Evolutionary conservation across 306 rosid species (phyloP).

Genomic region (Macrotyloma uniflorum): DNA sequence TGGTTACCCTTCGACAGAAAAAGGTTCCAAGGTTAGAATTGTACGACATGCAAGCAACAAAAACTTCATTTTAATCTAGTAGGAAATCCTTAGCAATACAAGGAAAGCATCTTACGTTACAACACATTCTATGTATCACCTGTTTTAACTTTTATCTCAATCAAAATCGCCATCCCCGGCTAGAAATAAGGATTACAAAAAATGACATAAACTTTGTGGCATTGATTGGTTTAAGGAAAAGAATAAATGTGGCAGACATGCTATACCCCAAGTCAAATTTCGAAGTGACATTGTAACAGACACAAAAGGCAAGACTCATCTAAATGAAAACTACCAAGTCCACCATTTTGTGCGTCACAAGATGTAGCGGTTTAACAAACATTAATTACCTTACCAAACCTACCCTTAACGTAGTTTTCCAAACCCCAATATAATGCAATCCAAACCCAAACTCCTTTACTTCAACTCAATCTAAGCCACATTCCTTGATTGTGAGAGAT

Average conservation of each 20-base stretch:
- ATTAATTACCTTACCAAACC: not conserved
- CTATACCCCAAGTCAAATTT: slow-evolving; percentile 27
- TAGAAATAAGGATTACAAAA: not conserved
- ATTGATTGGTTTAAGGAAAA: slow-evolving; percentile 4
- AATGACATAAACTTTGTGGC: not conserved
- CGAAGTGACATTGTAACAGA: slow-evolving; percentile 39
- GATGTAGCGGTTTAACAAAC: slow-evolving; percentile 83
- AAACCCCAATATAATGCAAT: slow-evolving; percentile 11
- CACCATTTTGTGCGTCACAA: slow-evolving; percentile 36
- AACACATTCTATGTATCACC: no score
- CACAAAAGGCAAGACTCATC: slow-evolving; percentile 33
- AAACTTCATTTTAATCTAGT: slow-evolving; percentile 32
- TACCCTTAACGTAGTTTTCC: slow-evolving; percentile 8
- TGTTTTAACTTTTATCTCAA: slow-evolving; percentile 7
- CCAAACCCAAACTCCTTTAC: not conserved
- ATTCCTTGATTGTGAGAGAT: not conserved
- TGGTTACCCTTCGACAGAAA: not conserved
- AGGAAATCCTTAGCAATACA: not conserved
- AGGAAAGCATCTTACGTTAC: no score
- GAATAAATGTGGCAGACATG: not conserved
- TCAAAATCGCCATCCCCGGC: not conserved
- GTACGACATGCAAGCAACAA: not conserved
- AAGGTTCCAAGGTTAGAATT: not conserved
- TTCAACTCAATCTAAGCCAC: not conserved
- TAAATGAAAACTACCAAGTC: slow-evolving; percentile 50